These are phyloP conservation scores for Epicoccum nigrum DNA, from an alignment of 2,329 filamentous ascomycete species.

Conservation along the genomic window DNA sequence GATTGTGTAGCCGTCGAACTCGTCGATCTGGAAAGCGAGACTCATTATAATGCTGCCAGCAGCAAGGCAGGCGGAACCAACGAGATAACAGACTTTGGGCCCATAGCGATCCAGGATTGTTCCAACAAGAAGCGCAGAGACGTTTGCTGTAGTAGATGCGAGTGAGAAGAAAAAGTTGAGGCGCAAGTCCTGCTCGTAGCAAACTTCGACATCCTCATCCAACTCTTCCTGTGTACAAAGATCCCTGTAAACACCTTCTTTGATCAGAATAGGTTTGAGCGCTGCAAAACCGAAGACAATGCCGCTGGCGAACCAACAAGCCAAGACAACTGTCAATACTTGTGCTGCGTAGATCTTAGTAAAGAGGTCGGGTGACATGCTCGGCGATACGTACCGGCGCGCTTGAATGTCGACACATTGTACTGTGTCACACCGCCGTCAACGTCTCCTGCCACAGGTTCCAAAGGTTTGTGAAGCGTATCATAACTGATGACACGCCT, in stretches of 20 bases:
- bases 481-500: constrained; percentile 56
- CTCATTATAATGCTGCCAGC: constrained; percentile 46
- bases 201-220: constrained; percentile 41
- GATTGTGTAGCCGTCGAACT: constrained; percentile 61
- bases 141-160: constrained; percentile 48
- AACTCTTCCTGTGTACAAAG: constrained; percentile 46
- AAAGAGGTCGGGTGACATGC: constrained; percentile 8
- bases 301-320: constrained; percentile 49
- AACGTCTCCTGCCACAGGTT: constrained; percentile 45
- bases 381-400: constrained; percentile 36
- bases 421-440: constrained; percentile 56
- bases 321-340: constrained; percentile 43
- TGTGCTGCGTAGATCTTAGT: constrained; percentile 35
- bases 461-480: constrained; percentile 51
- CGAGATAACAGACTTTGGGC: constrained; percentile 40
- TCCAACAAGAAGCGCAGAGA: constrained; percentile 46
- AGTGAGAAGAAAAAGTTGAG: constrained; percentile 48
- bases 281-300: constrained; percentile 51
- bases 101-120: constrained; percentile 48
- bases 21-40: constrained; percentile 43
- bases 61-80: constrained; percentile 41
- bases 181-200: constrained; percentile 49
- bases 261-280: constrained; percentile 49
- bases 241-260: constrained; percentile 47
- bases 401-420: constrained; percentile 51